phyloP scores from a whole-genome alignment of 106 monocot genomes.

The Ottelia alismoides region DNA sequence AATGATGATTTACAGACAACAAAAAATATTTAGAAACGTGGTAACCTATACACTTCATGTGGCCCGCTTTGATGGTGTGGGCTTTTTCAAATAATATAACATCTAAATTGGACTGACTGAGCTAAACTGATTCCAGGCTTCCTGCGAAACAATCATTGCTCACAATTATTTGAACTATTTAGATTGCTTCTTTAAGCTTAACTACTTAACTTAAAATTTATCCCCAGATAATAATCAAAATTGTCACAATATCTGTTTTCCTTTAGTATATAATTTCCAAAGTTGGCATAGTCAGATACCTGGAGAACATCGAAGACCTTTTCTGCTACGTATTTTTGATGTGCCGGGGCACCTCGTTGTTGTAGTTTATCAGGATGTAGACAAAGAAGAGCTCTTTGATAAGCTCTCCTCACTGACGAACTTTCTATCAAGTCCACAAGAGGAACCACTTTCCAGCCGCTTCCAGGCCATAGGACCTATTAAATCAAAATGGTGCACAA shows the following conservation, averaged over 20 bases:
- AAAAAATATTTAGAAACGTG: no score
- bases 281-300: conserved; percentile 27
- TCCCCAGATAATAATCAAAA: background rate
- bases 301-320: conserved; percentile 94
- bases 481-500: no score
- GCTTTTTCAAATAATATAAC: no score
- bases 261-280: background rate
- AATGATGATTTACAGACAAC: no score
- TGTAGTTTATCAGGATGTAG: conserved; percentile 95
- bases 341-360: conserved; percentile 47
- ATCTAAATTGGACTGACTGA: conserved; percentile 16
- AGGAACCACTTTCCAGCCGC: conserved; percentile 92
- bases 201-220: background rate
- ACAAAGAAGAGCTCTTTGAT: conserved; percentile 69
- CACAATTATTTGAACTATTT: no score
- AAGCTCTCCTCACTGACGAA: conserved; percentile 64
- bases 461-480: conserved; percentile 96
- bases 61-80: no score
- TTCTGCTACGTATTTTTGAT: conserved; percentile 80
- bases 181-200: no score
- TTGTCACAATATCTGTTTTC: no score
- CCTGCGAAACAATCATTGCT: conserved; percentile 18
- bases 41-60: no score
- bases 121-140: conserved; percentile 56
- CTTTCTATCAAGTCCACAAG: conserved; percentile 88